Conservation (phyloP, 345 rosid genomes). For the Microthlaspi erraticum region DNA sequence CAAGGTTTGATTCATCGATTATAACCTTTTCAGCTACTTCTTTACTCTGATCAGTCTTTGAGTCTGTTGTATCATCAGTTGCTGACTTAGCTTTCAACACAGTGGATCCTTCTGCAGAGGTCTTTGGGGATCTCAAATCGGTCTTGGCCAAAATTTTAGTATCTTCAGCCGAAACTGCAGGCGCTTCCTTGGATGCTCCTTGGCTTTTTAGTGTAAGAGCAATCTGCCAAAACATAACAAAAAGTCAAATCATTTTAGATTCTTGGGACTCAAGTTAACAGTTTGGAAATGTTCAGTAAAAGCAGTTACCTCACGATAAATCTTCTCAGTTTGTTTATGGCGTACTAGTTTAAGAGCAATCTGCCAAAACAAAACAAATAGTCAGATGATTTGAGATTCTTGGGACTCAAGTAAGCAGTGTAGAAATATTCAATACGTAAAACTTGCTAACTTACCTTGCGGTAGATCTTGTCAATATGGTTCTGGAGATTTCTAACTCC, state of each 20-base stretch:
- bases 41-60: conserved; percentile 41
- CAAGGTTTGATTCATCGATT: conserved; percentile 62
- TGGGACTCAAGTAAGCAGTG: conserved; percentile 1
- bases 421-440: not conserved
- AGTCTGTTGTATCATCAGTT: conserved; percentile 24
- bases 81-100: conserved; percentile 11
- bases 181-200: conserved; percentile 47
- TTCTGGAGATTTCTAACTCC: conserved; percentile 94
- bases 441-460: conserved; percentile 64
- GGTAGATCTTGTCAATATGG: conserved; percentile 86
- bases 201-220: conserved; percentile 75
- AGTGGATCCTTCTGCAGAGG: conserved; percentile 9
- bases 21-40: conserved; percentile 52
- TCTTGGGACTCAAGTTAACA: conserved; percentile 3
- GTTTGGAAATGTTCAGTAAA: not conserved
- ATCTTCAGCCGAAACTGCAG: conserved; percentile 44
- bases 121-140: conserved; percentile 43
- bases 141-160: conserved; percentile 18
- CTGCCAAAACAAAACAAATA: conserved; percentile 42
- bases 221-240: conserved; percentile 59
- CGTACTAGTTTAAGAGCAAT: conserved; percentile 65
- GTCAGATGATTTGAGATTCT: not conserved
- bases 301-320: conserved; percentile 15
- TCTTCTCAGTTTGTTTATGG: conserved; percentile 64
- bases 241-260: not conserved